Evolutionary conservation across 2,329 filamentous ascomycete species (phyloP), one percentile per base, ranked within the genome.

Genomic region (Leptographium flavum): DNA sequence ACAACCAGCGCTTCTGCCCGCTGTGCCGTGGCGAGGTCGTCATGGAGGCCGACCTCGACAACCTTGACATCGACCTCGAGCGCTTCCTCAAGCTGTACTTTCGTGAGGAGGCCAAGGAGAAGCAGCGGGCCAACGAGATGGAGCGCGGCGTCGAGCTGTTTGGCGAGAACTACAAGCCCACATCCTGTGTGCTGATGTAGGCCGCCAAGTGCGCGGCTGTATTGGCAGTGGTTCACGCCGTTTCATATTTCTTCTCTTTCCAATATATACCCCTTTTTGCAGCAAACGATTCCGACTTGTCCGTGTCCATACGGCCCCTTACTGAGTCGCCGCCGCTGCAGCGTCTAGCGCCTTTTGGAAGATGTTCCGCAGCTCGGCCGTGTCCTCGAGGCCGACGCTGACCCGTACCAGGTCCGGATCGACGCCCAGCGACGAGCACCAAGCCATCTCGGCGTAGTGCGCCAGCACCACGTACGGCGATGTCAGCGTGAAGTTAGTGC

Each of bases 401-500:
- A 96, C 77, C 36, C 92, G 74, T 40, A 96, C 73, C 46, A 98
- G 63, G 58, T 86, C 76, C 2, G 77, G 76, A 45, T 92, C 82
- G 3, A 95, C 85, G 0, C 88, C 87, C 59, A 82, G 90, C 48
- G 79, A 69, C 23, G 74, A 77, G 37, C 84, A 86, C 92, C 92
- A 98, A n/a, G 88, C 81, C 36, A 96, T 62, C 67, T 98, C 92
- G 39, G 74, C 70, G 56, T 92, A 98, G 62, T 98, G 92, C 5
- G 92, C 92, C 28, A 98, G 64, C 30, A 98, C 68, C 21, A 92
- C 87, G 60, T 94, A 98, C 0, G 92, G 92, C 41, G 82, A 94
- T 47, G 82, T 82, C 32, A 98, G 68, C 0, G 92, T 96, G 60
- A 98, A 98, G 62, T 98, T 98, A 1, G 92, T 96, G 2, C 92